Conservation (phyloP, 371 early-diverging fungal species). For the Syncephalis plumigaleata region DNA sequence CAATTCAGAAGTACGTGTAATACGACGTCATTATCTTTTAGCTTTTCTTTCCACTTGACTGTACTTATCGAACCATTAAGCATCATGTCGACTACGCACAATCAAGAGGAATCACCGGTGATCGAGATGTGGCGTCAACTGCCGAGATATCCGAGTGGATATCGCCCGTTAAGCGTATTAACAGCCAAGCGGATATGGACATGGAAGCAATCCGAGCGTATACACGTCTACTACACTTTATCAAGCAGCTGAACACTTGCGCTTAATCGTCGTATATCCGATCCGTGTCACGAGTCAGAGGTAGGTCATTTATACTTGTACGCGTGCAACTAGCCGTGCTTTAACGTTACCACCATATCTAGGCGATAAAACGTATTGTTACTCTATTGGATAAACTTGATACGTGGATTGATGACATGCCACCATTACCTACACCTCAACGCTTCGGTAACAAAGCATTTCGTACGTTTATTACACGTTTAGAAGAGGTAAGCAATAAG, state of each 20-base stretch:
- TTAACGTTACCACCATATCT: neutral
- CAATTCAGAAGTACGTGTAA: too few species aligned
- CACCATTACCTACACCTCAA: constrained; percentile 50
- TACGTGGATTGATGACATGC: constrained; percentile 53
- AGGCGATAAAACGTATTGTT: constrained; percentile 33
- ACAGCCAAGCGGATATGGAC: constrained; percentile 26
- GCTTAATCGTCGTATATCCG: constrained; percentile 30
- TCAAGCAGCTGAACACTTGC: constrained; percentile 44
- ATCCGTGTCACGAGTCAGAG: constrained; percentile 27
- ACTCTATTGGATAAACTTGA: constrained; percentile 42
- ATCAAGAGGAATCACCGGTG: neutral
- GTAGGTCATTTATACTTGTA: constrained; percentile 12
- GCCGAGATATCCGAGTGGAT: neutral
- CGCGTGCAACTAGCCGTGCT: too few species aligned
- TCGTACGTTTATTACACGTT: constrained; percentile 31
- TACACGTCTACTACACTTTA: constrained; percentile 48
- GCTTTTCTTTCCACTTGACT: neutral
- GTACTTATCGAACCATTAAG: neutral
- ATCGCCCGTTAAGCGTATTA: constrained; percentile 32
- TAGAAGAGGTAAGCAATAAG: constrained; percentile 26
- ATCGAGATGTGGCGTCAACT: neutral
- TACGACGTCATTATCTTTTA: neutral
- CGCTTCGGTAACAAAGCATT: constrained; percentile 70
- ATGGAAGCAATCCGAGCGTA: constrained; percentile 48
- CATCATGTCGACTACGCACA: neutral